Conservation (phyloP, 2,329 filamentous ascomycete genomes). For the Elsinoe perseae region DNA sequence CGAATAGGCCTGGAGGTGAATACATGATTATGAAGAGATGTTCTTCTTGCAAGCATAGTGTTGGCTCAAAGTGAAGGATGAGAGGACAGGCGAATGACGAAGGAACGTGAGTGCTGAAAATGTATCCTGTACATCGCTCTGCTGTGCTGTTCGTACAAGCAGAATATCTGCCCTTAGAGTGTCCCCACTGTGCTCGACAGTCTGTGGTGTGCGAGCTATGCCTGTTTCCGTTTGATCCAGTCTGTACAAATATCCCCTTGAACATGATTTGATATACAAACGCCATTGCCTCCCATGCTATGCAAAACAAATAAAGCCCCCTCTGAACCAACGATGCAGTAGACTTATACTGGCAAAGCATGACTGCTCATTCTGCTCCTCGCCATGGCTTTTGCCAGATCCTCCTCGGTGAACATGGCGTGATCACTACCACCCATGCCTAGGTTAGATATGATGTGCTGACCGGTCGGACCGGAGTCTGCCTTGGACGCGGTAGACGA, state of each 20-base stretch:
- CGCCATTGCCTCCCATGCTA: not conserved
- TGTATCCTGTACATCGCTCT: constrained; percentile 10
- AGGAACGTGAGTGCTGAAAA: not conserved
- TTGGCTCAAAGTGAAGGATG: too few species aligned
- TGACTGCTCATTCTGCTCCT: constrained; percentile 24
- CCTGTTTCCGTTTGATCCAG: not conserved
- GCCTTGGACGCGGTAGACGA: constrained; percentile 15
- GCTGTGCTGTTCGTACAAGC: not conserved
- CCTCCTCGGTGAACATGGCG: constrained; percentile 38
- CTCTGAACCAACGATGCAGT: not conserved
- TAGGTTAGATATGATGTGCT: constrained; percentile 16
- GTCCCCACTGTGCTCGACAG: constrained; percentile 3
- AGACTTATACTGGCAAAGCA: not conserved
- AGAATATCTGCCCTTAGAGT: not conserved
- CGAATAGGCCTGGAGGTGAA: not conserved
- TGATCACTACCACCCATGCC: constrained; percentile 22
- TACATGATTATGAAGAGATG: not conserved
- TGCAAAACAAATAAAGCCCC: not conserved
- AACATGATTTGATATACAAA: not conserved
- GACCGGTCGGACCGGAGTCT: constrained; percentile 15
- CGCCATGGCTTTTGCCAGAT: constrained; percentile 38
- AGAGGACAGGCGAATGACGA: too few species aligned
- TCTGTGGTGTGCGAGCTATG: not conserved
- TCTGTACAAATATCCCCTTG: not conserved
- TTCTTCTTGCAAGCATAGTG: too few species aligned